phyloP scores from a whole-genome alignment of 1,284 basidiomycete genomes.

The Ustilago loliicola region DNA sequence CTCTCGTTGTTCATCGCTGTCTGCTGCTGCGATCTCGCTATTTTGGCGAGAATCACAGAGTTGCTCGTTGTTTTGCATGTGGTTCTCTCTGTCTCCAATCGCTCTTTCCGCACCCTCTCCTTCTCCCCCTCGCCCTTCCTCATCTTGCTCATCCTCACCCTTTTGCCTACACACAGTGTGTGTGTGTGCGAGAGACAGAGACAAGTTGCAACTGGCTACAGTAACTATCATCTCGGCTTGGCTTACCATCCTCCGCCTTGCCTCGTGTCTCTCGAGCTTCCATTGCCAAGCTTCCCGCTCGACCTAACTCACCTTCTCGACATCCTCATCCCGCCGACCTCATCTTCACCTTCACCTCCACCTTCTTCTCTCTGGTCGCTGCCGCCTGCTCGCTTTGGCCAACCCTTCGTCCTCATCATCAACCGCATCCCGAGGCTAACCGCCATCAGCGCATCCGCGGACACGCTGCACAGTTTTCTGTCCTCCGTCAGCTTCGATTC shows the following conservation, averaged over 20 bases:
- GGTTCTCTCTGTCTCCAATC: neutral
- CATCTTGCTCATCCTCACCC: conserved; percentile 1
- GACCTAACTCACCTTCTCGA: conserved; percentile 2
- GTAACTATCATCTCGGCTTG: neutral
- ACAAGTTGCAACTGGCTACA: neutral
- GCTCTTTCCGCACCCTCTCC: neutral
- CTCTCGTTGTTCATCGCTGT: conserved; percentile 2
- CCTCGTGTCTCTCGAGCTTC: neutral
- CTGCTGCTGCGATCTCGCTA: conserved; percentile 1
- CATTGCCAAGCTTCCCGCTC: conserved; percentile 10
- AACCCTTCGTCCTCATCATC: neutral
- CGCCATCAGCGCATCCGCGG: neutral
- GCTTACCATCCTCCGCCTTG: conserved; percentile 5
- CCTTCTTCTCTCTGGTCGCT: neutral
- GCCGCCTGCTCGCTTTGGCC: neutral
- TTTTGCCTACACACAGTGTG: conserved; percentile 1
- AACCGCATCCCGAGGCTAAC: neutral
- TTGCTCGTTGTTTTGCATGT: conserved; percentile 12
- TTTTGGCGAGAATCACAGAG: neutral
- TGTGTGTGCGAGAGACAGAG: neutral
- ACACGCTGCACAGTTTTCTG: neutral
- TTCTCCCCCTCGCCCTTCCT: neutral
- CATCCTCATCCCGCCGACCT: neutral
- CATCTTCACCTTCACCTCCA: neutral
- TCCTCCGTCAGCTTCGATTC: neutral